Conservation (phyloP, 495 filamentous ascomycete genomes). For the Rhypophila decipiens region DNA sequence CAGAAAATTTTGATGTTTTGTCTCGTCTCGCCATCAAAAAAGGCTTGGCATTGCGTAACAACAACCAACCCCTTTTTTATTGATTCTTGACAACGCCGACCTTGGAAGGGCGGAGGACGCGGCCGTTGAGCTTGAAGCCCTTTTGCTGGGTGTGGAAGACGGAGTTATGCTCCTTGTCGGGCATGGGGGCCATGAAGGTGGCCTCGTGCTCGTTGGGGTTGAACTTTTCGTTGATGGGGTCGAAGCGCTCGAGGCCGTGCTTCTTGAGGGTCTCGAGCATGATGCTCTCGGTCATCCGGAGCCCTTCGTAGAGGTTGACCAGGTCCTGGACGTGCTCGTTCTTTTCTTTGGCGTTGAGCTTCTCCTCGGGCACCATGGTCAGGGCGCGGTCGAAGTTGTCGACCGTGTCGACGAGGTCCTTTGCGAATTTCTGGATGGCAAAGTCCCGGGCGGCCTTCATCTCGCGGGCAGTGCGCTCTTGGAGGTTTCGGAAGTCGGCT, state of each 20-base stretch:
- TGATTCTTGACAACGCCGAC: slow-evolving; percentile 77
- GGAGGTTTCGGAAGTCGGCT: slow-evolving; percentile 94
- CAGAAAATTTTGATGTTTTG: too few relatives aligned
- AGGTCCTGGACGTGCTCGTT: slow-evolving; percentile 60
- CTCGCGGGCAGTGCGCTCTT: slow-evolving; percentile 89
- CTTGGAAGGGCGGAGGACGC: slow-evolving; percentile 86
- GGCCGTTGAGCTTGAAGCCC: slow-evolving; percentile 86
- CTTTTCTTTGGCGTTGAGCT: slow-evolving; percentile 51
- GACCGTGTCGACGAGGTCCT: slow-evolving; percentile 86
- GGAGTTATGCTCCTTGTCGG: slow-evolving; percentile 78
- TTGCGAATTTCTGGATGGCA: slow-evolving; percentile 89
- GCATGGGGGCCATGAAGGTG: slow-evolving; percentile 80
- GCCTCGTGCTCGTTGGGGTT: slow-evolving; percentile 96
- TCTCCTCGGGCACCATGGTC: slow-evolving; percentile 64
- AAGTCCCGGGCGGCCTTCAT: slow-evolving; percentile 81
- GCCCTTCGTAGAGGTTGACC: slow-evolving; percentile 71
- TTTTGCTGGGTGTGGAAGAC: slow-evolving; percentile 93
- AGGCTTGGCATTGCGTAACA: too few relatives aligned
- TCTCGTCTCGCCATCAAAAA: too few relatives aligned
- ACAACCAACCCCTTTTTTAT: too few relatives aligned
- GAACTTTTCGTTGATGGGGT: slow-evolving; percentile 74
- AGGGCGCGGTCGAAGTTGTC: slow-evolving; percentile 97
- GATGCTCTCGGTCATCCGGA: slow-evolving; percentile 91
- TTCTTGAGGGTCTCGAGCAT: slow-evolving; percentile 84
- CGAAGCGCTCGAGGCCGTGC: slow-evolving; percentile 88